Evolutionary conservation across 2,329 filamentous ascomycete species (phyloP), one percentile per base, ranked within the genome.

Genomic region (Aspergillus novoparasiticus): DNA sequence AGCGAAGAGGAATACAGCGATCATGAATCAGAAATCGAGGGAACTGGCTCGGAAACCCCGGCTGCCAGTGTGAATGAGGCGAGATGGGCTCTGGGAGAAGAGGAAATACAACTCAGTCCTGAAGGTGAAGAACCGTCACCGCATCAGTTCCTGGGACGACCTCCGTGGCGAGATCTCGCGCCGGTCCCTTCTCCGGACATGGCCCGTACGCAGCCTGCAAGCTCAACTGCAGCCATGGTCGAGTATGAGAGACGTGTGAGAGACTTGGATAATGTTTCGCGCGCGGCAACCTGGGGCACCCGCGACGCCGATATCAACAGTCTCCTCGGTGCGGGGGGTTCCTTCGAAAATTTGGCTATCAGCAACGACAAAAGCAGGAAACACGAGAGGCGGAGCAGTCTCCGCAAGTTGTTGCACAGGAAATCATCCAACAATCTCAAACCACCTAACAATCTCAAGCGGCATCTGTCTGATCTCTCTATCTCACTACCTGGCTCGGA

Each of bases 251-350:
- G 79, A 66, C 79, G 81, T 56, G 82, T 82, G 4, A 81, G 79
- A 51, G 84, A 86, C 59, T 76, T 84, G 19, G 85, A 87, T 57
- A 82, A 81, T 10, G 79, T 82, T 51, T 87, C 85, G 16, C 80
- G 85, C 54, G 79, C 82, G 53, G 85, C 85, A 21, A 87, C 85
- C 11, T 81, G 85, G 72, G 84, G 84, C 26, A 86, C 84, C 32
- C 75, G 77, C 68, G 83, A 85, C 59, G 81, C 81, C 19, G 85
- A 87, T 62, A 74, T 85, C 58, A 80, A 81, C 21, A 78, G 71
- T 72, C 80, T 76, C 74, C 73, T 84, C 23, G 78, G 79, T 53
- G 77, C 78, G 19, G 75, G 78, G 28, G 75, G 79, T 8, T 75
- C 82, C 32, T 79, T 83, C 58, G 82, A 81, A 54, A 74, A 75